A percentile compares a stretch with the other conserved stretches of the same genome.
phyloP scores from a whole-genome alignment of 129 eudicot genomes.

The Cynara cardunculus region DNA sequence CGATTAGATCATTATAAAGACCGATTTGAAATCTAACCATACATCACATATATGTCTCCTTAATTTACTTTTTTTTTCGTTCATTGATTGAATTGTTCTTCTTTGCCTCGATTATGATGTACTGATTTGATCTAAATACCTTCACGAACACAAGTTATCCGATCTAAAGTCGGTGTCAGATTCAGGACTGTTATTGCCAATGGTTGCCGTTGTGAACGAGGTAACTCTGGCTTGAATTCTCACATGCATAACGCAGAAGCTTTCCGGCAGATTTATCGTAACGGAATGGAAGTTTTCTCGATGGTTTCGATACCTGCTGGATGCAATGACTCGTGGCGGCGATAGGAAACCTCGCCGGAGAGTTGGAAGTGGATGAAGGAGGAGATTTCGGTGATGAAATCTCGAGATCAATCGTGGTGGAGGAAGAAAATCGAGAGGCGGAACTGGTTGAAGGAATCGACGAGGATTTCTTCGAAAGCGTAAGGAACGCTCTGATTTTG shows the following conservation, averaged over 20 bases:
- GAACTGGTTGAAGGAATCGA: conserved; percentile 40
- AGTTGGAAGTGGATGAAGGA: background rate
- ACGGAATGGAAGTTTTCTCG: conserved; percentile 26
- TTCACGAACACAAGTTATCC: conserved; percentile 7
- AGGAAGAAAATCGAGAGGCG: conserved; percentile 10
- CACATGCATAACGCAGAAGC: conserved; percentile 37
- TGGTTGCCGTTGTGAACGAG: conserved; percentile 50
- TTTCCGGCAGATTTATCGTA: conserved; percentile 36
- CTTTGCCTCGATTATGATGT: background rate
- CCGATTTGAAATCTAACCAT: background rate
- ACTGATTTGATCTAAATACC: background rate
- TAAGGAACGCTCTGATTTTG: conserved; percentile 74
- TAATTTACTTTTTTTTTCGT: background rate
- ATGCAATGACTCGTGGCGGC: conserved; percentile 11
- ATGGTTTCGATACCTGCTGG: conserved; percentile 32
- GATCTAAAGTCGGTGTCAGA: background rate
- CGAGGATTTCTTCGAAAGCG: conserved; percentile 38
- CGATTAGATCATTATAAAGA: background rate
- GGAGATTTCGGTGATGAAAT: conserved; percentile 39
- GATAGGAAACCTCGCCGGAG: conserved; percentile 17
- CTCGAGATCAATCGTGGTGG: conserved; percentile 21
- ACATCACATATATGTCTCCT: background rate
- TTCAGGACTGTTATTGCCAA: conserved; percentile 40
- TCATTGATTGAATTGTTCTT: background rate
- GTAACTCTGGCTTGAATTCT: conserved; percentile 44